Conservation (phyloP, 352 stramenopile genomes). For the Phytophthora pistaciae region DNA sequence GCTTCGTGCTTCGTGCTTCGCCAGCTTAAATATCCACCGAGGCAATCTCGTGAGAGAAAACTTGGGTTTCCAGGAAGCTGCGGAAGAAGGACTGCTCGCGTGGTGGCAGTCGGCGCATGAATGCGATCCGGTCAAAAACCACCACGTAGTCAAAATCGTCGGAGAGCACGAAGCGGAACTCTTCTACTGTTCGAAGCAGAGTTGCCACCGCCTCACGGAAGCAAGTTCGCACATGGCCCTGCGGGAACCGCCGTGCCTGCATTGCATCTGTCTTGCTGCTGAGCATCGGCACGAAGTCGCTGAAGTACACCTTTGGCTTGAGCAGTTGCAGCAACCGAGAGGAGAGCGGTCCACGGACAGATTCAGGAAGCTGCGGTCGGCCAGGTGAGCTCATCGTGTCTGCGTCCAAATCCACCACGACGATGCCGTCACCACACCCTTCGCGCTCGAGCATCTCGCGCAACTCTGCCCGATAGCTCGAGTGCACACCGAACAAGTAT, state of each 20-base stretch:
- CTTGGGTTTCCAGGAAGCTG: constrained; percentile 85
- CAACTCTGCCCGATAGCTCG: constrained; percentile 73
- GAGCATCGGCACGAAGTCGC: constrained; percentile 77
- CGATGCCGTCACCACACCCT: constrained; percentile 77
- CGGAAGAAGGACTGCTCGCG: constrained; percentile 78
- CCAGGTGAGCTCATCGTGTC: constrained; percentile 62
- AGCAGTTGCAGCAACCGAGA: constrained; percentile 68
- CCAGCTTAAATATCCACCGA: constrained; percentile 55
- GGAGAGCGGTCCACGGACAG: constrained; percentile 51
- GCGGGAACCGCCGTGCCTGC: constrained; percentile 53
- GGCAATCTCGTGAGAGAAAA: constrained; percentile 88
- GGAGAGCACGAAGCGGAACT: constrained; percentile 87
- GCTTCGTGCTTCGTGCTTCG: too few species aligned
- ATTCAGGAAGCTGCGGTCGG: constrained; percentile 54
- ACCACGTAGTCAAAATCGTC: constrained; percentile 91
- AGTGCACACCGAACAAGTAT: constrained; percentile 88
- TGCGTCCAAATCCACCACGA: constrained; percentile 77
- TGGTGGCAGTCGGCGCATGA: constrained; percentile 59
- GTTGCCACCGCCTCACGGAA: constrained; percentile 63
- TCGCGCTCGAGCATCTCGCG: constrained; percentile 78
- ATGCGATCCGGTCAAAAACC: constrained; percentile 84
- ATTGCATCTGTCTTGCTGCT: constrained; percentile 39
- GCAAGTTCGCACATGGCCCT: constrained; percentile 64
- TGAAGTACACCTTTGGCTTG: constrained; percentile 81
- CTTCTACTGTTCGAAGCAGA: constrained; percentile 67